These are phyloP conservation scores for Taphrina pruni DNA, from an alignment of 1,139 yeast genomes.

Conservation along the genomic window DNA sequence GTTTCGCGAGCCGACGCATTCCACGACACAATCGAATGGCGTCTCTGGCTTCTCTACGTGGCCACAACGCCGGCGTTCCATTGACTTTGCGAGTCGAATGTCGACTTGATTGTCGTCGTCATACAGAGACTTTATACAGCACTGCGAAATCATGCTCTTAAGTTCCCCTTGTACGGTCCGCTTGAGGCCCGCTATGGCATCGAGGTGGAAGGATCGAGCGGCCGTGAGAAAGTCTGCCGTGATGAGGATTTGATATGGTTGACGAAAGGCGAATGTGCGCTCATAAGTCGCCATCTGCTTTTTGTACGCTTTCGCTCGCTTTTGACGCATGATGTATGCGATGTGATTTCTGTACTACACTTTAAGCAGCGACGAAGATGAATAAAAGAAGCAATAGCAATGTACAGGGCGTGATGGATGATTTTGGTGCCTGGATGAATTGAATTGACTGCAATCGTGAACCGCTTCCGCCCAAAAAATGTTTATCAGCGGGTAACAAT, in stretches of 20 bases:
- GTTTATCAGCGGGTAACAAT: constrained; percentile 5
- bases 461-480: too few species aligned
- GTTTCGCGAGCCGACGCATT: constrained; percentile 76
- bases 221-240: constrained; percentile 78
- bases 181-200: constrained; percentile 74
- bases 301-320: constrained; percentile 90
- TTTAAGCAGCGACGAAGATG: too few species aligned
- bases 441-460: background rate
- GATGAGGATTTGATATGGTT: constrained; percentile 84
- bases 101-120: constrained; percentile 65
- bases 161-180: constrained; percentile 63
- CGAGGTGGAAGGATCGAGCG: constrained; percentile 70
- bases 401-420: background rate
- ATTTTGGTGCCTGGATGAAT: background rate
- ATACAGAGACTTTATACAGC: constrained; percentile 88
- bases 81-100: constrained; percentile 75
- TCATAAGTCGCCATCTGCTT: constrained; percentile 86
- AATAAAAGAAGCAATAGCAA: background rate
- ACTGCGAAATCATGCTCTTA: constrained; percentile 95
- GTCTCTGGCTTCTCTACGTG: constrained; percentile 59
- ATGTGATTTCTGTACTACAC: too few species aligned
- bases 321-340: constrained; percentile 77
- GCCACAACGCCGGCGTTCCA: constrained; percentile 78
- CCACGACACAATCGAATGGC: constrained; percentile 76
- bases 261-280: constrained; percentile 87